Conservation (phyloP, 768 basidiomycete species). For the Termitomyces sp. region DNA sequence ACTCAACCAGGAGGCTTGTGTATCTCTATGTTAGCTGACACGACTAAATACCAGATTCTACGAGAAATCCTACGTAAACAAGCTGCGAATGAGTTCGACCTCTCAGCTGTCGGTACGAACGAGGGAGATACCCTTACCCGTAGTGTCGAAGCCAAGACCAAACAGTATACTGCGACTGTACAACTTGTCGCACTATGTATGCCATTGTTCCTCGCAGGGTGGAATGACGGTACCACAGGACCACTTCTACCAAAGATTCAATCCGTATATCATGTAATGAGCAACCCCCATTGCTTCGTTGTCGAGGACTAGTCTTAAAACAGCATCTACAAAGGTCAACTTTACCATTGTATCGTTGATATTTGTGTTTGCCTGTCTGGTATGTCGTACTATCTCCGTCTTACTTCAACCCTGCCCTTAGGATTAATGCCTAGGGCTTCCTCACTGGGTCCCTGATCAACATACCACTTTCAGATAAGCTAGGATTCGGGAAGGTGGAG, state of each 20-base stretch:
- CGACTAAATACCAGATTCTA: slow-evolving; percentile 3
- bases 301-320: not conserved
- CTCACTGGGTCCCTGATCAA: slow-evolving; percentile 25
- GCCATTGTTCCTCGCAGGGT: slow-evolving; percentile 59
- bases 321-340: slow-evolving; percentile 29
- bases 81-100: slow-evolving; percentile 1
- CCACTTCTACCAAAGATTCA: slow-evolving; percentile 74
- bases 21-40: slow-evolving; percentile 2
- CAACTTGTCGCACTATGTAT: slow-evolving; percentile 55
- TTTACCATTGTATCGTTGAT: slow-evolving; percentile 41
- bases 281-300: not conserved
- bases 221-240: slow-evolving; percentile 75
- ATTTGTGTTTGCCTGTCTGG: slow-evolving; percentile 34
- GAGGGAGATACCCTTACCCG: not conserved
- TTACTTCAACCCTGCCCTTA: not conserved
- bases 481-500: slow-evolving; percentile 27
- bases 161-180: slow-evolving; percentile 23
- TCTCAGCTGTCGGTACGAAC: not conserved
- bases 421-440: slow-evolving; percentile 20
- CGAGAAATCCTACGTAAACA: slow-evolving; percentile 11
- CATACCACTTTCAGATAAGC: slow-evolving; percentile 21
- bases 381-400: slow-evolving; percentile 13
- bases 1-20: no score
- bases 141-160: slow-evolving; percentile 7
- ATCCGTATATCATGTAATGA: slow-evolving; percentile 43